These are phyloP conservation scores for Myriangium duriaei DNA, from an alignment of 2,329 filamentous ascomycete genomes.

Conservation along the genomic window DNA sequence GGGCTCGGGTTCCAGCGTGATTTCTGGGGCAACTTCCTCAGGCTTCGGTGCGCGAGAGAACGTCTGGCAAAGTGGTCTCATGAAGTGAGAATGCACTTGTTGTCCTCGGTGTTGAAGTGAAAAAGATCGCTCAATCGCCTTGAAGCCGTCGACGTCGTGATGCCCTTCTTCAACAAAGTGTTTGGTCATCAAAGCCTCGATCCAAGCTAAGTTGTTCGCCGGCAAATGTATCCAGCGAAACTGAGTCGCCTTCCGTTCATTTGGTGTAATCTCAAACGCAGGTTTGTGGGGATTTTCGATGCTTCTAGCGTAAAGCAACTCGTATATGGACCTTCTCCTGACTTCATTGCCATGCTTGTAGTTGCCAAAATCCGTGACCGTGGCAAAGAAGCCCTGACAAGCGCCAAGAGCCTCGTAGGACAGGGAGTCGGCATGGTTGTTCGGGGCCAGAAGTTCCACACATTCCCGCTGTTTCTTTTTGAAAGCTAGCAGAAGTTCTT, in stretches of 20 bases:
- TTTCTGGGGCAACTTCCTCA: slow-evolving; percentile 1
- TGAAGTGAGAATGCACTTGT: slow-evolving; percentile 47
- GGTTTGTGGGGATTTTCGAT: slow-evolving; percentile 12
- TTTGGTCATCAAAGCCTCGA: slow-evolving; percentile 51
- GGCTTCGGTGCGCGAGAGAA: slow-evolving; percentile 21
- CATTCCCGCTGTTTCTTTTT: slow-evolving; percentile 29
- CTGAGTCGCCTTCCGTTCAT: slow-evolving; percentile 27
- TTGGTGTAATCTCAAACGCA: slow-evolving; percentile 22
- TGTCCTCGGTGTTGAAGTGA: slow-evolving; percentile 49
- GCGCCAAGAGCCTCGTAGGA: slow-evolving; percentile 24
- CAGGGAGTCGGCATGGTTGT: slow-evolving; percentile 26
- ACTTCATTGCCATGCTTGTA: slow-evolving; percentile 17
- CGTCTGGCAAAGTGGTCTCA: slow-evolving; percentile 46
- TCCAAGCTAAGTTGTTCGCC: slow-evolving; percentile 46
- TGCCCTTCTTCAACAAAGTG: slow-evolving; percentile 51
- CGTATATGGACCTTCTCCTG: slow-evolving; percentile 15
- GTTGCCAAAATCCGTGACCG: slow-evolving; percentile 16
- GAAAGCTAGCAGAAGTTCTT: slow-evolving; percentile 31
- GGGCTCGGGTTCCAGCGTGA: background rate
- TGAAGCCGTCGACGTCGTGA: slow-evolving; percentile 51
- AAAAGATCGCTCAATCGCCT: slow-evolving; percentile 48
- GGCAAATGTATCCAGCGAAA: slow-evolving; percentile 36
- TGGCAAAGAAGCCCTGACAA: slow-evolving; percentile 12
- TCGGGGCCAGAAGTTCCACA: slow-evolving; percentile 30
- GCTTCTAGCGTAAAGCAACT: slow-evolving; percentile 5